Percentiles rank a stretch among this genome's conserved stretches.
These are phyloP conservation scores for Ophiocordyceps camponoti-leonardi DNA, from an alignment of 2,329 filamentous ascomycete species.

Conservation along the genomic window DNA sequence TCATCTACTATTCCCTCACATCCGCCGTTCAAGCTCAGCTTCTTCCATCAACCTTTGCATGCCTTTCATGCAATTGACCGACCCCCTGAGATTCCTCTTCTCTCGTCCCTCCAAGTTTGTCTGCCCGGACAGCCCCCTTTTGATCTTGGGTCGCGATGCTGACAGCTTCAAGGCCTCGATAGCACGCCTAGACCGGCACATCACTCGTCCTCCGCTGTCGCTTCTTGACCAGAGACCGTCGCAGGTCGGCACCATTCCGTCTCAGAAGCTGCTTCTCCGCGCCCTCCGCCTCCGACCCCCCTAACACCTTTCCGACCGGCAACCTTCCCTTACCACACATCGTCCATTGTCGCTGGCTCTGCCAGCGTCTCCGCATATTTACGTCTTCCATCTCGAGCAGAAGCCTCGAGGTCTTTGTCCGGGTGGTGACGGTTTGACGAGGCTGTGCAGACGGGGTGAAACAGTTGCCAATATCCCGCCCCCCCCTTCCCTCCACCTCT, in stretches of 20 bases:
- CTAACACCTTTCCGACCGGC: constrained; percentile 65
- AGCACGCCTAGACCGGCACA: constrained; percentile 27
- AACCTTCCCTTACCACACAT: constrained; percentile 17
- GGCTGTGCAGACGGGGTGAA: constrained; percentile 54
- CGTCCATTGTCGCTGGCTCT: constrained; percentile 59
- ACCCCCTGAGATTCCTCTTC: constrained; percentile 82
- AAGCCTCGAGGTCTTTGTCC: constrained; percentile 92
- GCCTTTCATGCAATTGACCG: constrained; percentile 77
- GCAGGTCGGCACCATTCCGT: constrained; percentile 69
- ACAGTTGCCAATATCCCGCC: too few relatives aligned
- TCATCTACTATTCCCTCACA: too few relatives aligned
- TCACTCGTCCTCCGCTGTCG: background rate
- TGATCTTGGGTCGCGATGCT: background rate
- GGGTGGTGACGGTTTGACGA: constrained; percentile 74
- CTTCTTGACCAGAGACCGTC: constrained; percentile 49
- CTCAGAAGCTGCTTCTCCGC: constrained; percentile 64
- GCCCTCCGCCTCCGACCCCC: constrained; percentile 74
- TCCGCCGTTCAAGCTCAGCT: too few relatives aligned
- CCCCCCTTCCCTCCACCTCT: background rate
- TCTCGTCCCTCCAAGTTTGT: constrained; percentile 75
- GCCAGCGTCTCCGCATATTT: constrained; percentile 53
- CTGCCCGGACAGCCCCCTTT: background rate
- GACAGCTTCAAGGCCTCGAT: constrained; percentile 32
- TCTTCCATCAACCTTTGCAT: too few relatives aligned
- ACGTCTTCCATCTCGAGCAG: constrained; percentile 76